phyloP scores from a whole-genome alignment of 2,329 filamentous ascomycete genomes.

The Macroventuria anomochaeta region DNA sequence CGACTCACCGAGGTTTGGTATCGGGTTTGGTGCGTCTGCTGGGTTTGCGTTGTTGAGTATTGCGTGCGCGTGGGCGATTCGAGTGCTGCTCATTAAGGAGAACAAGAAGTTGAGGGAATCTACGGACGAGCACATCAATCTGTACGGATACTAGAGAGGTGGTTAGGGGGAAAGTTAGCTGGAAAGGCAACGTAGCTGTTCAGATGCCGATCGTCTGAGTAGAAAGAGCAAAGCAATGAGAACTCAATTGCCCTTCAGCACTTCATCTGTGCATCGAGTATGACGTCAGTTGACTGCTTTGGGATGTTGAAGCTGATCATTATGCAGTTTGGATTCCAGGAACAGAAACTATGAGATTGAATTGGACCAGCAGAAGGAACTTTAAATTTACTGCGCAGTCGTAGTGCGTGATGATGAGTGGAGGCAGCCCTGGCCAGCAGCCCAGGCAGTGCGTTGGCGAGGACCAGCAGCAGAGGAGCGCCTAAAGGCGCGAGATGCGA shows the following conservation, averaged over 20 bases:
- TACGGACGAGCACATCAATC: conserved; percentile 36
- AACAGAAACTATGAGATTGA: not conserved
- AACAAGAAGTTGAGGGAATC: conserved; percentile 32
- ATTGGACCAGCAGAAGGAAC: no score
- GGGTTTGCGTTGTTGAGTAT: conserved; percentile 37
- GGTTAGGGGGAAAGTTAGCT: no score
- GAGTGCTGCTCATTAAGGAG: conserved; percentile 36
- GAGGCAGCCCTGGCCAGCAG: no score
- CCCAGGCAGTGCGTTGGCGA: no score
- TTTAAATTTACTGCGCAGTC: no score
- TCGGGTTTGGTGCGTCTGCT: conserved; percentile 40
- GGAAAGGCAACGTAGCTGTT: no score
- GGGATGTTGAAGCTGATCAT: not conserved
- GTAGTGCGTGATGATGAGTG: no score
- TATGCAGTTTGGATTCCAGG: no score
- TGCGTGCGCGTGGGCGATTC: conserved; percentile 38
- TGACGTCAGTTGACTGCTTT: not conserved
- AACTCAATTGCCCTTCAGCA: no score
- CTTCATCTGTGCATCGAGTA: not conserved
- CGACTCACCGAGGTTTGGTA: conserved; percentile 34
- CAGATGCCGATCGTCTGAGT: no score
- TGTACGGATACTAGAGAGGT: conserved; percentile 39
- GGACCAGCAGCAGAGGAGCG: no score
- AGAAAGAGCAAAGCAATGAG: no score
- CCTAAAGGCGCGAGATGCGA: not conserved